Percentiles rank a stretch among this genome's conserved stretches.
Conservation (phyloP, 2,329 filamentous ascomycete species). For the Penicillium expansum region DNA sequence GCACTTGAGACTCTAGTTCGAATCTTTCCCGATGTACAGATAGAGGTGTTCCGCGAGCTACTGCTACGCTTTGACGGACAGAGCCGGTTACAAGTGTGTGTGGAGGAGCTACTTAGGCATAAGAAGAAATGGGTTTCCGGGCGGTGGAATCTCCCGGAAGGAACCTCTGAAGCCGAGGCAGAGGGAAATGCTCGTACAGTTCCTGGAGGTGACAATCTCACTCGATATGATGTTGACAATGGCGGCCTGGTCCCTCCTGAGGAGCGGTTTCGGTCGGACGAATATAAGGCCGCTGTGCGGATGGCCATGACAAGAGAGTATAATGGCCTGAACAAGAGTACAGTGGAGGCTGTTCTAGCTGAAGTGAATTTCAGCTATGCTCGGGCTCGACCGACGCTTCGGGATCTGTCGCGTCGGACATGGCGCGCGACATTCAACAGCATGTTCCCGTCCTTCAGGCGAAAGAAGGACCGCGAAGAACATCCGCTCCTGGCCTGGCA, state of each 20-base stretch:
- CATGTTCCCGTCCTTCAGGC: slow-evolving; percentile 43
- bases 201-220: background rate
- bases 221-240: slow-evolving; percentile 11
- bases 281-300: slow-evolving; percentile 45
- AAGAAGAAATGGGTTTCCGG: slow-evolving; percentile 49
- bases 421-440: slow-evolving; percentile 47
- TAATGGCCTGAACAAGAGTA: slow-evolving; percentile 42
- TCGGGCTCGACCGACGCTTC: slow-evolving; percentile 43
- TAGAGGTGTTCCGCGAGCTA: slow-evolving; percentile 50
- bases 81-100: slow-evolving; percentile 47
- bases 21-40: slow-evolving; percentile 47
- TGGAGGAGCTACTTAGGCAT: slow-evolving; percentile 47
- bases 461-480: slow-evolving; percentile 40
- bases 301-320: slow-evolving; percentile 44
- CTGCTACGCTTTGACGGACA: slow-evolving; percentile 47
- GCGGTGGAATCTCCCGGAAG: slow-evolving; percentile 43
- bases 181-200: background rate
- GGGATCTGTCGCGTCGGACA: slow-evolving; percentile 42
- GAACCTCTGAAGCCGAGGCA: slow-evolving; percentile 6
- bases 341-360: slow-evolving; percentile 47
- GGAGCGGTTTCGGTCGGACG: slow-evolving; percentile 45
- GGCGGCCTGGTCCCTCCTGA: slow-evolving; percentile 35
- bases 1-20: slow-evolving; percentile 41
- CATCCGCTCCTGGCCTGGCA: slow-evolving; percentile 43
- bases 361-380: slow-evolving; percentile 49